phyloP scores from a whole-genome alignment of 2,329 filamentous ascomycete species.

The Aspergillus niger region DNA sequence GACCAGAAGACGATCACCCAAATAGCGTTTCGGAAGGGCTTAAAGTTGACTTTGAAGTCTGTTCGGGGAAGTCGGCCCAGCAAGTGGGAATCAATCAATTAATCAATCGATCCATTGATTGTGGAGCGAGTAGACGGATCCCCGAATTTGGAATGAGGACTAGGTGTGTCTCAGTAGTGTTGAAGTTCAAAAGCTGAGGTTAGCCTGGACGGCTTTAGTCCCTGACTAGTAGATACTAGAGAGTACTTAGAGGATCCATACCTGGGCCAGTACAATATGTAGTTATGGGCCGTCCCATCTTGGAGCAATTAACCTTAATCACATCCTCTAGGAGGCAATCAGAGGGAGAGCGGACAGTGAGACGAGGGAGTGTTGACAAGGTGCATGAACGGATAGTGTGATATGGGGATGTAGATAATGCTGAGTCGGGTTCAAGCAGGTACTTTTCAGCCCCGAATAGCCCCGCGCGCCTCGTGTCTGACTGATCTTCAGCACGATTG shows the following conservation, averaged over 20 bases:
- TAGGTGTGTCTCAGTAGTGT: background rate
- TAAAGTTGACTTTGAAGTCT: slow-evolving; percentile 4
- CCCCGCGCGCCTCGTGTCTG: slow-evolving; percentile 11
- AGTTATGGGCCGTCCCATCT: background rate
- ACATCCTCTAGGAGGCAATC: background rate
- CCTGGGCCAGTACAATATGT: background rate
- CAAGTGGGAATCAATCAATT: background rate
- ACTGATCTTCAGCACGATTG: slow-evolving; percentile 3
- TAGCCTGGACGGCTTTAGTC: background rate
- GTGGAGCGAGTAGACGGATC: background rate
- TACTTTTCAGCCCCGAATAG: slow-evolving; percentile 4
- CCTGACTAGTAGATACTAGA: background rate
- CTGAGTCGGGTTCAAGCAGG: background rate
- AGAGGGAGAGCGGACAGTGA: background rate
- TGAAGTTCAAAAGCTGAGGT: background rate
- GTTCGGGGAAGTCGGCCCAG: slow-evolving; percentile 5
- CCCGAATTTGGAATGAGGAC: slow-evolving; percentile 6
- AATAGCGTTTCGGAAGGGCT: slow-evolving; percentile 12
- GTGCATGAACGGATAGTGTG: background rate
- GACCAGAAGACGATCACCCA: slow-evolving; percentile 7
- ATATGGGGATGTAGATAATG: background rate
- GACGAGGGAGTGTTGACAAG: background rate
- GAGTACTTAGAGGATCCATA: background rate
- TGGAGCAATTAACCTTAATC: slow-evolving; percentile 5
- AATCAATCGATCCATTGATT: background rate